These are phyloP conservation scores for Venturia pyrina DNA, from an alignment of 2,329 filamentous ascomycete species.

Conservation along the genomic window DNA sequence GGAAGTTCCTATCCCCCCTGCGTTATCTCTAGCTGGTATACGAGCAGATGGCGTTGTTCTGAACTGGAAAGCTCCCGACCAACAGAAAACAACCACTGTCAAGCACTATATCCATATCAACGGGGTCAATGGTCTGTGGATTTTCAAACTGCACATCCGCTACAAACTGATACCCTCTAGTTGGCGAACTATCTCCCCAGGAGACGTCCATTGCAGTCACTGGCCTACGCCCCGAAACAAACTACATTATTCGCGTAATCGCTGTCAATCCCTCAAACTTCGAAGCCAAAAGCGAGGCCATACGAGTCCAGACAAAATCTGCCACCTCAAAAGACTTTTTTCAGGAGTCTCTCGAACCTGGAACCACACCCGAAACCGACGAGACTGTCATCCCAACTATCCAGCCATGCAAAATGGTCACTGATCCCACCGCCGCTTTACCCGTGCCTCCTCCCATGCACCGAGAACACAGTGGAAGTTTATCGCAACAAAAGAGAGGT, in stretches of 20 bases:
- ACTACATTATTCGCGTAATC: slow-evolving; percentile 89
- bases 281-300: slow-evolving; percentile 74
- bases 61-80: slow-evolving; percentile 74
- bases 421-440: slow-evolving; percentile 53
- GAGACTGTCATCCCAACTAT: slow-evolving; percentile 40
- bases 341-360: slow-evolving; percentile 41
- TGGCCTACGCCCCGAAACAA: slow-evolving; percentile 73
- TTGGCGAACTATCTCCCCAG: slow-evolving; percentile 71
- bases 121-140: slow-evolving; percentile 66
- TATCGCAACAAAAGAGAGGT: slow-evolving; percentile 47
- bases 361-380: slow-evolving; percentile 19
- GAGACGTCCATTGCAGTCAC: slow-evolving; percentile 89
- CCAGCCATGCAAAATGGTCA: slow-evolving; percentile 39
- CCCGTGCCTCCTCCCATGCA: slow-evolving; percentile 51
- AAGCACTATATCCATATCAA: slow-evolving; percentile 93
- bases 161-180: slow-evolving; percentile 31
- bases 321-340: slow-evolving; percentile 35
- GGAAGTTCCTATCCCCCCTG: slow-evolving; percentile 82
- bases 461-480: slow-evolving; percentile 54
- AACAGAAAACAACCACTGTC: slow-evolving; percentile 53
- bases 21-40: slow-evolving; percentile 84
- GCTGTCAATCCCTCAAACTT: slow-evolving; percentile 88
- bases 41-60: slow-evolving; percentile 78
- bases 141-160: neutral
- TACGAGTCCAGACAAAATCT: slow-evolving; percentile 65